Conservation (phyloP, 208 protist genomes). For the Trypanosomatidae sp. region DNA sequence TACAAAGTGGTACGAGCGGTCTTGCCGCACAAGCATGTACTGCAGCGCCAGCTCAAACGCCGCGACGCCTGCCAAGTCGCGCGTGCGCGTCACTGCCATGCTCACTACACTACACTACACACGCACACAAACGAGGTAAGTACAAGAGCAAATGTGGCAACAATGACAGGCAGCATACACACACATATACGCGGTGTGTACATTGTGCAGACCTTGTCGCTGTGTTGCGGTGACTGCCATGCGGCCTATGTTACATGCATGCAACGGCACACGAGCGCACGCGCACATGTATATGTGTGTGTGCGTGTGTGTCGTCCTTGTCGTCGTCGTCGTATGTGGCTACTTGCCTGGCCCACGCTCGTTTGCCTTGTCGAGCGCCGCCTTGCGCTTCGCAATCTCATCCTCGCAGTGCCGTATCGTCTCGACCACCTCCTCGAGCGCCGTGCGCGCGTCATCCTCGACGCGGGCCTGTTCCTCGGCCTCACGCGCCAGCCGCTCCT, state of each 20-base stretch:
- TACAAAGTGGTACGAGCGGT: conserved; percentile 75
- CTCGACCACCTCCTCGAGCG: conserved; percentile 55
- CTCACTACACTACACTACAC: not conserved
- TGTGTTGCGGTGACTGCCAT: too few species aligned
- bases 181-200: not conserved
- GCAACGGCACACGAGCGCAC: too few species aligned
- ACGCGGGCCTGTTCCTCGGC: conserved; percentile 44
- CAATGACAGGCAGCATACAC: not conserved
- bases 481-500: conserved; percentile 50
- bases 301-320: too few species aligned
- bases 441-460: conserved; percentile 60
- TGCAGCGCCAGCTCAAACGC: conserved; percentile 80
- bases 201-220: not conserved
- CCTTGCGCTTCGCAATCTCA: conserved; percentile 51
- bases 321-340: too few species aligned
- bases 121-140: not conserved
- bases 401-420: conserved; percentile 50
- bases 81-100: conserved; percentile 2
- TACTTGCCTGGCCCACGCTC: conserved; percentile 3
- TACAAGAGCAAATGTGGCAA: not conserved
- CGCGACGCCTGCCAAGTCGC: conserved; percentile 56
- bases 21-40: conserved; percentile 62
- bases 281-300: not conserved
- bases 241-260: too few species aligned
- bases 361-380: conserved; percentile 41